Evolutionary conservation across 1,139 yeast genomes (phyloP), one percentile per base, ranked within the genome.

Genomic region (Debaryomyces fabryi): DNA sequence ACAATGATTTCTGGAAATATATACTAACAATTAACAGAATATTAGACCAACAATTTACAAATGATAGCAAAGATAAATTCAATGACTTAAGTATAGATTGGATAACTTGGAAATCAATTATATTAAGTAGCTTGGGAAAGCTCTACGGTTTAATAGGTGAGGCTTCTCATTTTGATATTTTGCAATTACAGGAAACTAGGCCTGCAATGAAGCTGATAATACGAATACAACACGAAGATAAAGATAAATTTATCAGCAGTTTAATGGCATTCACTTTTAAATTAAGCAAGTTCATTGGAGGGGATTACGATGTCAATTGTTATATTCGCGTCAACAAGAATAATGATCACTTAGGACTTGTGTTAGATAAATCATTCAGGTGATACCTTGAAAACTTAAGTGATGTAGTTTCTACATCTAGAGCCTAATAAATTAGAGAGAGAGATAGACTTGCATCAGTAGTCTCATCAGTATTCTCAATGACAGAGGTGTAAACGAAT

Each of bases 71-170:
- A 24, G 47, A 50, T 1, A 51, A 45, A 15, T 46, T 46, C 41
- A 49, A 49, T 4, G 47, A 48, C 9, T 39, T 59, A 18, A 50
- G 49, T 2, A 51, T 68, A 6, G 72, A 67, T 49, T 42, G 45
- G 37, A 49, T 70, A 5, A 63, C 72, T 3, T 72, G 77, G 76
- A 66, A 63, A 38, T 56, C 69, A 2, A 57, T 70, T 8, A 57
- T 72, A 1, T 44, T 49, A 9, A 55, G 63, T 4, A 59, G 67
- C 41, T 52, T 72, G 44, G 58, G 58, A 20, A 66, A 65, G 42
- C 52, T 70, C 42, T 68, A 72, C 46, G 78, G 78, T 2, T 43
- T 72, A 29, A 59, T 72, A 35, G 78, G 78, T 1, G 75, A 70
- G 49, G 57, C 76, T 1, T 49, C 62, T 2, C 71, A 61, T 42